A percentile compares a stretch with the other conserved stretches of the same genome.
Conservation (phyloP, 2,329 filamentous ascomycete genomes). For the Arthrinium phaeospermum region DNA sequence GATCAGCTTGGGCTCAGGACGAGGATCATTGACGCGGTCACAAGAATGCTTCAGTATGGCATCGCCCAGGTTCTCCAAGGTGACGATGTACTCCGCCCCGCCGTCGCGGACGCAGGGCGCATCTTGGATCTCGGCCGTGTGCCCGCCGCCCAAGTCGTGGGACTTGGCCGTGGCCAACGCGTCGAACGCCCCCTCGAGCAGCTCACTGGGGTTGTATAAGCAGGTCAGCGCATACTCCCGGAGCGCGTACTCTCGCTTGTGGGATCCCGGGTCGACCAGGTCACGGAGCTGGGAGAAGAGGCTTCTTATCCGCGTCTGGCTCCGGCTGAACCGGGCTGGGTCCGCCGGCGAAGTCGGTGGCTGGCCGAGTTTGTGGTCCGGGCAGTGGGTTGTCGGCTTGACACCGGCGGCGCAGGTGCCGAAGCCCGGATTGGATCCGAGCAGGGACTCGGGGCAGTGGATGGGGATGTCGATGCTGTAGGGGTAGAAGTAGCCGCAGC, state of each 20-base stretch:
- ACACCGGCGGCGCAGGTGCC: not conserved
- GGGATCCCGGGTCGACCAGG: not conserved
- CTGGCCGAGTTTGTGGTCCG: not conserved
- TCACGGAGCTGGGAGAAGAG: not conserved
- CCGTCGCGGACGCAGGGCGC: not conserved
- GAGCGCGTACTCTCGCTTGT: not conserved
- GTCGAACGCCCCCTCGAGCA: not conserved
- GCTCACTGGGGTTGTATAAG: not conserved
- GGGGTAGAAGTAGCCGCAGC: not conserved
- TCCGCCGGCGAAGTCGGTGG: not conserved
- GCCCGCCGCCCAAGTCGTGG: not conserved
- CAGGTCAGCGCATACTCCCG: not conserved
- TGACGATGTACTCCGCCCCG: not conserved
- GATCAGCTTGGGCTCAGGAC: too few species aligned
- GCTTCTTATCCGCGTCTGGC: not conserved
- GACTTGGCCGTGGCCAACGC: not conserved
- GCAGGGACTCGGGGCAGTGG: not conserved
- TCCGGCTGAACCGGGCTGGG: not conserved
- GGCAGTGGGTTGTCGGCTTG: not conserved
- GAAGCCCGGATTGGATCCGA: not conserved
- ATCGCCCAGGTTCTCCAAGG: not conserved
- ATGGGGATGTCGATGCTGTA: not conserved
- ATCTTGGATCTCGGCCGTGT: not conserved
- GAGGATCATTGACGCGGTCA: too few species aligned
- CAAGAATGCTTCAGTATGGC: not conserved